These are phyloP conservation scores for Mortierella sp. DNA, from an alignment of 371 early-diverging fungal genomes.

Conservation along the genomic window DNA sequence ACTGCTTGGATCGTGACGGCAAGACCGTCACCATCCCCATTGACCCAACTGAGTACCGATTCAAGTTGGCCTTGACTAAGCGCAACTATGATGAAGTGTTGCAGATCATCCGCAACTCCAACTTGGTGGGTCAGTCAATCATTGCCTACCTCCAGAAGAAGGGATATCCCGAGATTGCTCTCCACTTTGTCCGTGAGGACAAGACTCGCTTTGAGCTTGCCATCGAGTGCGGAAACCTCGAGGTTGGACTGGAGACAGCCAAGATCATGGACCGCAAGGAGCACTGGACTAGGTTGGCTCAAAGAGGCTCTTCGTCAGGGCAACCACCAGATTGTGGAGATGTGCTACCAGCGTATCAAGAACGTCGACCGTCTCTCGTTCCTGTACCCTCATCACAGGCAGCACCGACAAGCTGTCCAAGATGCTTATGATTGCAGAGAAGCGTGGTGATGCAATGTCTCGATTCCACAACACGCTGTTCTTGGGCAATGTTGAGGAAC, in stretches of 20 bases:
- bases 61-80: conserved; percentile 94
- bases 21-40: conserved; percentile 86
- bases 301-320: conserved; percentile 92
- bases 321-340: conserved; percentile 89
- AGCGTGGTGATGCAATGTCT: conserved; percentile 83
- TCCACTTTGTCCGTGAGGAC: conserved; percentile 97
- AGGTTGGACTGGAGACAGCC: conserved; percentile 93
- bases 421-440: conserved; percentile 92
- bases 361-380: conserved; percentile 93
- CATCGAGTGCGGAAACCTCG: conserved; percentile 94
- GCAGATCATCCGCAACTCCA: conserved; percentile 93
- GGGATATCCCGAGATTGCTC: conserved; percentile 97
- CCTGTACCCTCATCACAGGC: conserved; percentile 92
- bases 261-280: conserved; percentile 87
- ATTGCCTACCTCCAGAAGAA: conserved; percentile 98
- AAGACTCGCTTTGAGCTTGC: conserved; percentile 97
- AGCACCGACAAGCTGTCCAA: conserved; percentile 87
- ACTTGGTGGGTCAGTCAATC: conserved; percentile 97
- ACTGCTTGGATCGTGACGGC: conserved; percentile 90
- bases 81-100: conserved; percentile 93
- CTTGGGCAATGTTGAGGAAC: conserved; percentile 89
- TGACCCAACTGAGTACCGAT: conserved; percentile 98
- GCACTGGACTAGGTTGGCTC: conserved; percentile 87
- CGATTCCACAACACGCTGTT: conserved; percentile 91
- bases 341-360: conserved; percentile 89